These are phyloP conservation scores for Vicia villosa DNA, from an alignment of 306 rosid genomes.

Conservation along the genomic window DNA sequence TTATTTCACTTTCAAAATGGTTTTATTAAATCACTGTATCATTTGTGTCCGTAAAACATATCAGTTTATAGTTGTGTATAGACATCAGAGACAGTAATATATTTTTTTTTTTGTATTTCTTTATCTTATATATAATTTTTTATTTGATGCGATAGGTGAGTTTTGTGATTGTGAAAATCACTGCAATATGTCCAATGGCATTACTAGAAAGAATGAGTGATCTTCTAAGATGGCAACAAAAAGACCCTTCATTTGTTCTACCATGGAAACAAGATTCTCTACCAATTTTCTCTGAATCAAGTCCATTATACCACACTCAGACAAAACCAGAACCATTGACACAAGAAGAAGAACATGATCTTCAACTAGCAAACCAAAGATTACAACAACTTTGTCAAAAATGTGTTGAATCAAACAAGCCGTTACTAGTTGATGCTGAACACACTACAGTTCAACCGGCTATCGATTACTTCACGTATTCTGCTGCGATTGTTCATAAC, in stretches of 20 bases:
- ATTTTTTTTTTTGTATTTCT: not conserved
- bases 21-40: no score
- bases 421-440: slow-evolving; percentile 78
- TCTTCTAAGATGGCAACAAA: slow-evolving; percentile 82
- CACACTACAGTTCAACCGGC: slow-evolving; percentile 84
- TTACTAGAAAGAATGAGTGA: slow-evolving; percentile 69
- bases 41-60: no score
- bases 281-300: slow-evolving; percentile 68
- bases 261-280: slow-evolving; percentile 80
- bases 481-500: slow-evolving; percentile 66
- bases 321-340: slow-evolving; percentile 59
- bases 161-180: slow-evolving; percentile 66
- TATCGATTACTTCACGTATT: slow-evolving; percentile 84
- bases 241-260: slow-evolving; percentile 61
- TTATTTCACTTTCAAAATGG: no score
- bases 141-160: slow-evolving; percentile 51
- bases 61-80: no score
- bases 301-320: slow-evolving; percentile 79
- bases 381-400: slow-evolving; percentile 55
- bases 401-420: slow-evolving; percentile 58
- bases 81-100: no score
- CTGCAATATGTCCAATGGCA: slow-evolving; percentile 80
- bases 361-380: slow-evolving; percentile 59
- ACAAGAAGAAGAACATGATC: slow-evolving; percentile 63
- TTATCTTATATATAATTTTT: not conserved